Percentiles rank a stretch among this genome's conserved stretches.
Conservation (phyloP, 441 rosid species). For the Adansonia madagascariensis region DNA sequence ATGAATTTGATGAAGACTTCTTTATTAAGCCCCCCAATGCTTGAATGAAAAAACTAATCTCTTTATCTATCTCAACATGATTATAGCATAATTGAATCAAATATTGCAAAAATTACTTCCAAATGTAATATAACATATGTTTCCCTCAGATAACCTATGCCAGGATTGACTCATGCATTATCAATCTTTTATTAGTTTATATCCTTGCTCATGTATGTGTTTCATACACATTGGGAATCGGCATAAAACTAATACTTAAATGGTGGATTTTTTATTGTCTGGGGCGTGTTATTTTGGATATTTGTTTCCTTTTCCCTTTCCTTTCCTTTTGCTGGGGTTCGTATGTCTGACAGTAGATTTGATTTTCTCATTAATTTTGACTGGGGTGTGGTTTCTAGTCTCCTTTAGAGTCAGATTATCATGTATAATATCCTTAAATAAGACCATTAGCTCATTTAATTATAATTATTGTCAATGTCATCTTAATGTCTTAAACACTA, state of each 20-base stretch:
- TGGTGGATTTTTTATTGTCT: neutral
- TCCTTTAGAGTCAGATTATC: neutral
- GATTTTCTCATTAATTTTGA: neutral
- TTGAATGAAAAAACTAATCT: neutral
- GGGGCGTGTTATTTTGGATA: neutral
- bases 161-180: neutral
- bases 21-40: neutral
- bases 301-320: constrained; percentile 4
- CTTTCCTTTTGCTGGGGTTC: neutral
- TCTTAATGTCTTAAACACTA: neutral
- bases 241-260: neutral
- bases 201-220: neutral
- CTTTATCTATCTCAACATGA: neutral
- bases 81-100: neutral
- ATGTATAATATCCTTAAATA: neutral
- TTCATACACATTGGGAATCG: neutral
- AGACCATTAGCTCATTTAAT: neutral
- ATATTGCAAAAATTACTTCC: neutral
- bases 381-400: neutral
- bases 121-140: neutral
- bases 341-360: neutral
- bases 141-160: neutral
- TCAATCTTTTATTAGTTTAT: neutral
- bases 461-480: neutral
- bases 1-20: constrained; percentile 12